Percentiles rank a stretch among this genome's conserved stretches.
Conservation (phyloP, 148 eudicot species). For the Rhododendron molle region DNA sequence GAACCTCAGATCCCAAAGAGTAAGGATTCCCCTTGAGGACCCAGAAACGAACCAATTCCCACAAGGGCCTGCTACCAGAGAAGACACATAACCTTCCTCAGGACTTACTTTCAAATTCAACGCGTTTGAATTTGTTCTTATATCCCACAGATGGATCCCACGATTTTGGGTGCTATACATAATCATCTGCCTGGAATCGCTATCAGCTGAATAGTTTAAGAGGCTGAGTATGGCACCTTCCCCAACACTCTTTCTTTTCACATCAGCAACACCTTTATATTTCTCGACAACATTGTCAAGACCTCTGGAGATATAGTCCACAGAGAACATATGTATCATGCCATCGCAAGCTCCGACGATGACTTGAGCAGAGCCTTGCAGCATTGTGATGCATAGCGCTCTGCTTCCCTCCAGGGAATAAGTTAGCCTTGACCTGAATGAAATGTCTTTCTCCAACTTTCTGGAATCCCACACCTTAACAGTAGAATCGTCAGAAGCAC, state of each 20-base stretch:
- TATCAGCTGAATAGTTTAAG: conserved; percentile 64
- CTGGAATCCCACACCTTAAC: conserved; percentile 98
- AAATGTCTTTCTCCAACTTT: conserved; percentile 91
- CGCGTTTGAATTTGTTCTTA: conserved; percentile 55
- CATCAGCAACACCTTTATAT: conserved; percentile 87
- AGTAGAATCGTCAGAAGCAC: conserved; percentile 97
- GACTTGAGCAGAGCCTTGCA: conserved; percentile 80
- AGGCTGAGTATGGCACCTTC: conserved; percentile 88
- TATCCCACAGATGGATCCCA: conserved; percentile 89
- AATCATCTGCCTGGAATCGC: conserved; percentile 53
- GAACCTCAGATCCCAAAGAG: conserved; percentile 94
- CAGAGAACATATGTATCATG: conserved; percentile 75
- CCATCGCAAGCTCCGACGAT: conserved; percentile 91
- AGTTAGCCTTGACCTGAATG: conserved; percentile 89
- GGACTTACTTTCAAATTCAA: conserved; percentile 75
- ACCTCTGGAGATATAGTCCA: conserved; percentile 83
- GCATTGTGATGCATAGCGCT: conserved; percentile 70
- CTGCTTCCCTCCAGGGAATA: conserved; percentile 85
- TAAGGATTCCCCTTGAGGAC: conserved; percentile 89
- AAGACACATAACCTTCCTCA: conserved; percentile 82
- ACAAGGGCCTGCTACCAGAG: conserved; percentile 71
- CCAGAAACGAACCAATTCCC: conserved; percentile 99
- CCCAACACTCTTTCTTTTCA: conserved; percentile 55
- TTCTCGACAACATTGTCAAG: conserved; percentile 86
- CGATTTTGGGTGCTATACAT: conserved; percentile 86